Evolutionary conservation across 768 basidiomycete genomes (phyloP).

Genomic region (Phlebiopsis gigantea): DNA sequence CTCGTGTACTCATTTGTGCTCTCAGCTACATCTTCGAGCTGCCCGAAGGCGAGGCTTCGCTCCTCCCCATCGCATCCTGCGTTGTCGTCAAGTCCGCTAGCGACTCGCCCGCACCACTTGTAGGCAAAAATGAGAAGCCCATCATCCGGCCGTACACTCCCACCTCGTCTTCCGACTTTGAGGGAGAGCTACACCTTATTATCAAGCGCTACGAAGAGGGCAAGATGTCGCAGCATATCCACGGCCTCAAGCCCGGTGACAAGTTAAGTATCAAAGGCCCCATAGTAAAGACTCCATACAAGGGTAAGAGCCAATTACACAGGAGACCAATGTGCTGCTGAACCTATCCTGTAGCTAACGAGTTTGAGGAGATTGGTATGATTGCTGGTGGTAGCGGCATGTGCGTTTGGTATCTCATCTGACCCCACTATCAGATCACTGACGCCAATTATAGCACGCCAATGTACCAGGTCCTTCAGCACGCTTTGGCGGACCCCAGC

Average conservation of each 20-base stretch:
- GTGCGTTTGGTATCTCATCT: conserved; percentile 33
- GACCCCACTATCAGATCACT: neutral
- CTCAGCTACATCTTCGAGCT: conserved; percentile 74
- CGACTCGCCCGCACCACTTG: conserved; percentile 43
- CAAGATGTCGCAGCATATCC: conserved; percentile 80
- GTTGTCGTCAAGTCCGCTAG: conserved; percentile 74
- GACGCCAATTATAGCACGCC: conserved; percentile 61
- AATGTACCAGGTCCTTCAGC: conserved; percentile 73
- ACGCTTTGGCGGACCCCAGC: conserved; percentile 62
- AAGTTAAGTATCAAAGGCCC: conserved; percentile 88
- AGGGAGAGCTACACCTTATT: conserved; percentile 74
- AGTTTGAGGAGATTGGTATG: conserved; percentile 80
- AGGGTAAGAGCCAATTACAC: conserved; percentile 40
- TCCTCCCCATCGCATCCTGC: conserved; percentile 75
- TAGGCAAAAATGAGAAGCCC: conserved; percentile 79
- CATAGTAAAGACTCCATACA: conserved; percentile 81
- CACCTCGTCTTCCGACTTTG: conserved; percentile 67
- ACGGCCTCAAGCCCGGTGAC: conserved; percentile 76
- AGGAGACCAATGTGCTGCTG: neutral
- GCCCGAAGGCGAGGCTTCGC: conserved; percentile 70
- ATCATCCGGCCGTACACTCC: conserved; percentile 93
- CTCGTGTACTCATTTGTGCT: neutral
- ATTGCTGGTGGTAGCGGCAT: conserved; percentile 96
- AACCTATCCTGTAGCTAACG: conserved; percentile 52
- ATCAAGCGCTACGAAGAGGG: conserved; percentile 85